Evolutionary conservation across 2,329 filamentous ascomycete species (phyloP), one percentile per base, ranked within the genome.

Genomic region (Xylariales sp.): DNA sequence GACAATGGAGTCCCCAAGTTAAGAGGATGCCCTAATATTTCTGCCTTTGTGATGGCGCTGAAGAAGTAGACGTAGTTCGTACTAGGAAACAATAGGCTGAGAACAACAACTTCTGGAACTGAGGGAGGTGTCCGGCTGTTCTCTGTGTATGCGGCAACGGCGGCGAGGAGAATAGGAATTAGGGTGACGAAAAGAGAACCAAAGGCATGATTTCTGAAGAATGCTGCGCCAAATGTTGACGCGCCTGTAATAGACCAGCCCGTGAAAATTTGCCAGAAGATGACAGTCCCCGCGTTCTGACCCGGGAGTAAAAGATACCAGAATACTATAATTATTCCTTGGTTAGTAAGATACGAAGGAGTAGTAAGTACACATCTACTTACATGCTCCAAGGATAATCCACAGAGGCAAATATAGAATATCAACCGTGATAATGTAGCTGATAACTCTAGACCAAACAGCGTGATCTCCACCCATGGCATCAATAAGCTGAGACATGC

Each of bases 401-500:
- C 77, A 72, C 76, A 66, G 84, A 66, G 58, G 85, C 80, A 89
- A 72, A 72, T 93, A 93, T 7, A 92, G 83, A 1, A 91, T 81
- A 72, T 90, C 87, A 71, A 93, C 91, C 1, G 90, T 86, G 30
- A 91, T 78, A 73, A 93, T 88, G 67, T 90, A 87, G 1, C 90
- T 87, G 1, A 91, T 75, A 28, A 93, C 81, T 56, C 91, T 83
- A 57, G 41, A 83, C 85, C 61, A 84, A 84, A 81, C 89, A 88
- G 64, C 88, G 86, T 73, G 89, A 48, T 23, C 30, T 80, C 89
- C 89, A 89, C 67, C 91, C 90, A 93, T 93, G 57, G 90, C 89
- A 79, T 94, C 91, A 43, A 93, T 89, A 14, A 94, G 82, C 73
- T 92, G 89, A 3, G 90, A 90, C 80, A 93, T 89, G 2, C 91